Base-by-base conservation (phyloP, 257 asterid species). In the Solanum corneliomulleri region DNA sequence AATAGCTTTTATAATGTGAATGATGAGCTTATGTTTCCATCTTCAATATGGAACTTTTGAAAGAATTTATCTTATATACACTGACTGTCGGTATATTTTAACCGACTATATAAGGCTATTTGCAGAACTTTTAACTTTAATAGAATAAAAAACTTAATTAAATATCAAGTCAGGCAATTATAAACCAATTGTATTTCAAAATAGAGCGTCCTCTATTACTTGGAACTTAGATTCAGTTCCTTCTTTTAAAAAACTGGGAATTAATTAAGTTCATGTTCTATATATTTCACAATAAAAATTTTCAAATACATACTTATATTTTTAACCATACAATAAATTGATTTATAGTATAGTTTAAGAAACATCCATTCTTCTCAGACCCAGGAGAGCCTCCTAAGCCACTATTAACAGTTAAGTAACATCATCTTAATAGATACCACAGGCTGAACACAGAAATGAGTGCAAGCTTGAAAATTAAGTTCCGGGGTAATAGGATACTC, bases 21-120 rank as follows among this genome's bases (percentile, higher is more conserved):
- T n/a, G 98, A 92, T 82, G 98, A 92, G 85, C 88, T 92, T 88
- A 42, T 90, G 60, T 93, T 92, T 85, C 90, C 93, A 9, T 88
- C 94, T 49, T 91, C 95, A 12, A 90, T 94, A 71, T 94, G 98
- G 98, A 89, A 94, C 89, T 93, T 93, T 87, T 91, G 35, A 25
- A 77, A 77, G n/a, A 77, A n/a, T 42, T n/a, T 77, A 42, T 44
- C 60, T 77, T 76, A 76, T n/a, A 76, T n/a, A n/a, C 60, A 42
- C 45, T 9, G 29, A 7, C 37, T 10, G 3, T 76, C 60, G 4
- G 29, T 6, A 2, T 75, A 6, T 39, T 75, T 75, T 75, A 75
- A 39, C 6, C 1, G 4, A n/a, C 31, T 42, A 14, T n/a, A 7
- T 42, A 14, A n/a, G 37, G 8, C 8, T 76, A 76, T 76, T 75